A percentile compares a stretch with the other conserved stretches of the same genome.
phyloP scores from a whole-genome alignment of 257 asterid species.

The Petrea volubilis region DNA sequence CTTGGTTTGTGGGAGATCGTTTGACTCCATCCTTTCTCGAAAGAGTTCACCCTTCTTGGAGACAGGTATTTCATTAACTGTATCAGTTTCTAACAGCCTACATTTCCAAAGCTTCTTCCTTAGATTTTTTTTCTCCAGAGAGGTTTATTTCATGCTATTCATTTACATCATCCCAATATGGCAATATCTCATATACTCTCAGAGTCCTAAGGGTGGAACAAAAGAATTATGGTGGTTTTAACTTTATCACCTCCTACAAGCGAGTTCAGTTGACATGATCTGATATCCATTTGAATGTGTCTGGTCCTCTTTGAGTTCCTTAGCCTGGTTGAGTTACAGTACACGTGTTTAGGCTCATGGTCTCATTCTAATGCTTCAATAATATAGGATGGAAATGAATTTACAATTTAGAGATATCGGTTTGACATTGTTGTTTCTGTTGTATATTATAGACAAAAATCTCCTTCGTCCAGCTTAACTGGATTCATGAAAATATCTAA shows the following conservation, averaged over 20 bases:
- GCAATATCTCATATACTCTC: not conserved
- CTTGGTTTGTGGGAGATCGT: not conserved
- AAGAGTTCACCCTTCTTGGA: not conserved
- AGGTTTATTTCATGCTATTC: not conserved
- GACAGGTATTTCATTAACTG: not conserved
- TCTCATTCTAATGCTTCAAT: not conserved
- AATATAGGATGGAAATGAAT: not conserved
- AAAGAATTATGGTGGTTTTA: not conserved
- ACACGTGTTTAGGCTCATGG: not conserved
- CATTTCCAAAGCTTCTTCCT: not conserved
- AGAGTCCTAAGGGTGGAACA: not conserved
- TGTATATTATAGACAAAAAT: not conserved
- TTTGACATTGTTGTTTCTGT: conserved; percentile 5
- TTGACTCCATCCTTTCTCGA: not conserved
- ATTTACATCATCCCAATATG: not conserved
- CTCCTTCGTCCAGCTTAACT: not conserved
- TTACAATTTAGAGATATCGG: not conserved
- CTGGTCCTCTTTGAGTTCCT: not conserved
- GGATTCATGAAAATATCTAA: not conserved
- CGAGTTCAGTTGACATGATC: not conserved
- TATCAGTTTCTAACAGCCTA: not conserved
- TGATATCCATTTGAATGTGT: not conserved
- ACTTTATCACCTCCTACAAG: not conserved
- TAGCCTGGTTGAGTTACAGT: not conserved
- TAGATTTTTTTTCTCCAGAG: not conserved